phyloP scores from a whole-genome alignment of 192 early-diverging fungal genomes.

The Pilaira anomala region DNA sequence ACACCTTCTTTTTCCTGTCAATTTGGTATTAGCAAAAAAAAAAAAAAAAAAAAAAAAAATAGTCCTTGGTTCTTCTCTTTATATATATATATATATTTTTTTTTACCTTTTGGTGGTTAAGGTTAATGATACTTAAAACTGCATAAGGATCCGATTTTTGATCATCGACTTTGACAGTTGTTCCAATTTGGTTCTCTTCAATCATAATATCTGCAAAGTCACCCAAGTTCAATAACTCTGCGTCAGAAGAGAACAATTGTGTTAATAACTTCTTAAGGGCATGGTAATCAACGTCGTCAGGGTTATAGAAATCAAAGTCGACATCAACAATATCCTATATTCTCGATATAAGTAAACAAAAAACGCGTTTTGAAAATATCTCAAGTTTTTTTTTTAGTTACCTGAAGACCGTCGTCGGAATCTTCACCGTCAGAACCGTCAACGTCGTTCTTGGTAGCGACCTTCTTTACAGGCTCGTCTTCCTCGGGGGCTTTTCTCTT shows the following conservation, averaged over 20 bases:
- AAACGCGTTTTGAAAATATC: neutral
- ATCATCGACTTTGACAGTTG: constrained; percentile 84
- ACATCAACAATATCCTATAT: constrained; percentile 70
- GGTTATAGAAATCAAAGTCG: constrained; percentile 95
- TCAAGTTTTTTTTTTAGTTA: neutral
- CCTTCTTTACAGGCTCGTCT: constrained; percentile 13
- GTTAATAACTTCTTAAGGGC: constrained; percentile 83
- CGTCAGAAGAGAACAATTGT: constrained; percentile 78
- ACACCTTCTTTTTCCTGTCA: constrained; percentile 47
- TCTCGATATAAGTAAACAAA: neutral
- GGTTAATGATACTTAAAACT: constrained; percentile 72
- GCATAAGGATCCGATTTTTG: constrained; percentile 86
- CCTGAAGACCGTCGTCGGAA: constrained; percentile 26
- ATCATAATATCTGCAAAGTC: constrained; percentile 84
- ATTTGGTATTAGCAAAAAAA: neutral
- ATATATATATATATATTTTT: no score
- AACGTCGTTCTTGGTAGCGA: neutral
- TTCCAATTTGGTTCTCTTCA: constrained; percentile 71
- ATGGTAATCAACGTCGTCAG: constrained; percentile 86
- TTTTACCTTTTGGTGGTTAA: constrained; percentile 63
- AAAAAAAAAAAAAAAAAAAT: neutral
- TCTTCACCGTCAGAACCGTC: constrained; percentile 12
- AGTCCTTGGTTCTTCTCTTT: neutral
- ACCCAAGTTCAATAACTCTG: constrained; percentile 68
- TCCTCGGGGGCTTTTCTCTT: constrained; percentile 25